These are phyloP conservation scores for Aspergillus pseudoviridinutans DNA, from an alignment of 2,329 filamentous ascomycete species.

Conservation along the genomic window DNA sequence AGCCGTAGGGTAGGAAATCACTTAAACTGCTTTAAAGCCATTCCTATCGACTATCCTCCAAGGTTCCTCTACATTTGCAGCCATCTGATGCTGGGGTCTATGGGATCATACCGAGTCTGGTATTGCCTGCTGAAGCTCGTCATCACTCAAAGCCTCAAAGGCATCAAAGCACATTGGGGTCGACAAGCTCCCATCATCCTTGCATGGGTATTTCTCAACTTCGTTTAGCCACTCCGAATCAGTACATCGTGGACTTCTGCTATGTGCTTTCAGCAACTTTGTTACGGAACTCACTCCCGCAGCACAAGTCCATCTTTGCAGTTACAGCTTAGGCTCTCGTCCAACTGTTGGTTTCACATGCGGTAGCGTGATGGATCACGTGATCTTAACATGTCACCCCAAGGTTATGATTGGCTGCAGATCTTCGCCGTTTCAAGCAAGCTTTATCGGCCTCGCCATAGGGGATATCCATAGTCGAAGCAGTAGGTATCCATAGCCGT, in stretches of 20 bases:
- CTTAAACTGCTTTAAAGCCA: not conserved
- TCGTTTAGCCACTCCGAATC: not conserved
- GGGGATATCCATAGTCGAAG: not conserved
- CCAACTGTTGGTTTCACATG: not conserved
- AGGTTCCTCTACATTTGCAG: too few relatives aligned
- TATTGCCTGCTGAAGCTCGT: not conserved
- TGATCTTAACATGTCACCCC: conserved; percentile 8
- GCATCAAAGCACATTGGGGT: not conserved
- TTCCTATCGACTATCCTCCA: not conserved
- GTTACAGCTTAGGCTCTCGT: not conserved
- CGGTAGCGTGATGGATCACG: not conserved
- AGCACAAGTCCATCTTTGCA: not conserved
- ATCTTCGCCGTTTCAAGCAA: not conserved
- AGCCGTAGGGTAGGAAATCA: conserved; percentile 4
- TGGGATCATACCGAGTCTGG: not conserved
- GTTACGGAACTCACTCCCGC: not conserved
- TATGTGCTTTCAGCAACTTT: not conserved
- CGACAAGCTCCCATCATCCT: not conserved
- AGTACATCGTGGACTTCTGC: not conserved
- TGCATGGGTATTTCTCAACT: too few relatives aligned
- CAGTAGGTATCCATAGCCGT: too few relatives aligned
- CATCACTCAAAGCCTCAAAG: not conserved
- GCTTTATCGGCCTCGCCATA: not conserved
- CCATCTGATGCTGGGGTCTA: too few relatives aligned
- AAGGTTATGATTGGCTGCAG: conserved; percentile 5